Evolutionary conservation across 768 basidiomycete genomes (phyloP).

Genomic region (Mycena latifolia): DNA sequence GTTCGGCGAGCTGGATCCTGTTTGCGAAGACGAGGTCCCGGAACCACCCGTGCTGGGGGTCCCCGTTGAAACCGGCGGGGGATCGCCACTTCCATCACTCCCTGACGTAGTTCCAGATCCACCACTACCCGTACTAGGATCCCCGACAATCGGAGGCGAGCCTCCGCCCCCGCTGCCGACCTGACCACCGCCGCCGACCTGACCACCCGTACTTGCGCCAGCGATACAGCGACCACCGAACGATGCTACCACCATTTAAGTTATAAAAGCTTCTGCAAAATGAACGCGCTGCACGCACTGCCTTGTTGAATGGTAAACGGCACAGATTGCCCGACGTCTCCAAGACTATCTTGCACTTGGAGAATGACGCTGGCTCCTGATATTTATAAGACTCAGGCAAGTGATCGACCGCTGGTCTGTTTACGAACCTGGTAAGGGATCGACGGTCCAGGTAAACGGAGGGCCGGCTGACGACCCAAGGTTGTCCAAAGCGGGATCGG

Average conservation of each 20-base stretch:
- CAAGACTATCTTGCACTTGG: conserved; percentile 12
- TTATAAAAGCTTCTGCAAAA: background rate
- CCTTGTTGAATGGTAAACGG: conserved; percentile 9
- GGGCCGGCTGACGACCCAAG: conserved; percentile 1
- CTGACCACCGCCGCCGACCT: background rate
- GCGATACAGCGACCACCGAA: background rate
- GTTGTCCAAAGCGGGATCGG: background rate
- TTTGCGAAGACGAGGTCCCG: background rate
- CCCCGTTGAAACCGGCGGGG: too few species aligned
- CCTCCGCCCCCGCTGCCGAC: too few species aligned
- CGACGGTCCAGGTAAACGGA: conserved; percentile 19
- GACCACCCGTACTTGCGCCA: background rate
- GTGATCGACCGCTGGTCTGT: background rate
- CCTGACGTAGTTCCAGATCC: too few species aligned
- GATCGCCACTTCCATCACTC: background rate
- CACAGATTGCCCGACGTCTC: conserved; percentile 18
- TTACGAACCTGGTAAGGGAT: conserved; percentile 2
- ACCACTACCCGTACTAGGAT: too few species aligned
- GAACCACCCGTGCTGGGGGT: background rate
- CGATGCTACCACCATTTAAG: too few species aligned
- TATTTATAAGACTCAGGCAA: background rate
- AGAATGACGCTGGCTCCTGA: conserved; percentile 4
- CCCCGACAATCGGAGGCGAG: too few species aligned
- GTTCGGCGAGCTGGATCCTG: background rate
- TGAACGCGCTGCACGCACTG: background rate